phyloP scores from a whole-genome alignment of 495 filamentous ascomycete species.

The Hypoxylon fuscum region DNA sequence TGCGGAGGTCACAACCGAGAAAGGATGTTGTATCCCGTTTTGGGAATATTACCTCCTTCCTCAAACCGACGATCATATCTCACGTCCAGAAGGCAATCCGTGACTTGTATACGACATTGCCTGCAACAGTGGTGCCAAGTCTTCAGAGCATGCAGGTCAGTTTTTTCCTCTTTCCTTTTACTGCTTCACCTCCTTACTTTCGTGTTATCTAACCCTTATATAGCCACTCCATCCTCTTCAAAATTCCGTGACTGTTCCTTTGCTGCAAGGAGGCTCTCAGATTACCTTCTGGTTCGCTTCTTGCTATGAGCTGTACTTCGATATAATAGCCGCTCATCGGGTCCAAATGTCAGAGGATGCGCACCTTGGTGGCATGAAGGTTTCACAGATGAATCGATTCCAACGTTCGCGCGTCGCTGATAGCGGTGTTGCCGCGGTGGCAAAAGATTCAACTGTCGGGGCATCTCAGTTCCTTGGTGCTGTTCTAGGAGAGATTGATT shows the following conservation, averaged over 20 bases:
- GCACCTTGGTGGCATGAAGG: constrained; percentile 56
- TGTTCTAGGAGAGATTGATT: constrained; percentile 44
- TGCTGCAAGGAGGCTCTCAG: constrained; percentile 45
- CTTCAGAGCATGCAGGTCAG: constrained; percentile 35
- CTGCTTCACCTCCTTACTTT: background rate
- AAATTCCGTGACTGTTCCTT: constrained; percentile 64
- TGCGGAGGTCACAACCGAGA: constrained; percentile 8
- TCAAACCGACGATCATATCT: constrained; percentile 16
- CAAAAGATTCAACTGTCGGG: constrained; percentile 70
- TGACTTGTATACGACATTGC: constrained; percentile 15
- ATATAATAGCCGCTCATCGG: constrained; percentile 47
- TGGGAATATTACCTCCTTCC: constrained; percentile 6
- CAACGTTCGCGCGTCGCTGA: constrained; percentile 71
- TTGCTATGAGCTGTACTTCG: constrained; percentile 62
- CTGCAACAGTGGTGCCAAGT: constrained; percentile 11
- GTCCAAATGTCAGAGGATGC: constrained; percentile 45
- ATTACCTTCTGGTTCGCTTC: constrained; percentile 55
- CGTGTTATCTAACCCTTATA: constrained; percentile 25
- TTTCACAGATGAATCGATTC: constrained; percentile 71
- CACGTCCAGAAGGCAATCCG: constrained; percentile 32
- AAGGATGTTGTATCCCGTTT: background rate
- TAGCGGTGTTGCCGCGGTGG: constrained; percentile 65
- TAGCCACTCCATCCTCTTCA: constrained; percentile 72
- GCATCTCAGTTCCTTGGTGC: constrained; percentile 52
- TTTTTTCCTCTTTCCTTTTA: constrained; percentile 5